Conservation (phyloP, 805 yeast species). For the Candida insectalens region DNA sequence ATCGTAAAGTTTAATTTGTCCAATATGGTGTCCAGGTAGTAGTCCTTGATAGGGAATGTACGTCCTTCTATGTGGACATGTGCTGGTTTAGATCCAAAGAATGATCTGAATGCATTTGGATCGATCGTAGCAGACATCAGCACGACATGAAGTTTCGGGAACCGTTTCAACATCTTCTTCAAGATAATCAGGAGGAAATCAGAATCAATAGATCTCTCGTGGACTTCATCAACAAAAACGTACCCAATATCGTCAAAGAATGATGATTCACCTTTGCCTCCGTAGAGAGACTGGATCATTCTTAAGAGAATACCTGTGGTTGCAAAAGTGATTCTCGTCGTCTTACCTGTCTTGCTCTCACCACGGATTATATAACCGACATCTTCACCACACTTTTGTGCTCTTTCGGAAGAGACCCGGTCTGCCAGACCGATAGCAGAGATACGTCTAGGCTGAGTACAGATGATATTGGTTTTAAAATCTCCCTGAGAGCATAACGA, state of each 20-base stretch:
- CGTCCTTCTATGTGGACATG: slow-evolving; percentile 86
- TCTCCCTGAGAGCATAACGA: slow-evolving; percentile 39
- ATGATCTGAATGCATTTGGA: slow-evolving; percentile 51
- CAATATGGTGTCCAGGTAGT: slow-evolving; percentile 61
- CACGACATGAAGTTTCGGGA: slow-evolving; percentile 52
- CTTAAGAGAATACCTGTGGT: slow-evolving; percentile 89
- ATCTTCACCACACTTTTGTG: slow-evolving; percentile 54
- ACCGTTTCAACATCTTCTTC: slow-evolving; percentile 45
- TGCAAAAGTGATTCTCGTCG: slow-evolving; percentile 74
- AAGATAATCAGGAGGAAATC: slow-evolving; percentile 75
- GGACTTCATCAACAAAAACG: slow-evolving; percentile 91
- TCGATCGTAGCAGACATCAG: slow-evolving; percentile 95
- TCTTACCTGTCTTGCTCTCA: slow-evolving; percentile 53
- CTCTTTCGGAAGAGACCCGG: slow-evolving; percentile 80
- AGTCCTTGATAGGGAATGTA: slow-evolving; percentile 82
- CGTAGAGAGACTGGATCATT: slow-evolving; percentile 55
- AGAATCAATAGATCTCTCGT: slow-evolving; percentile 86
- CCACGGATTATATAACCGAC: slow-evolving; percentile 90
- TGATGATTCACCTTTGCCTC: slow-evolving; percentile 18
- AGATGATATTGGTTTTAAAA: slow-evolving; percentile 53
- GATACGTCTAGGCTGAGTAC: slow-evolving; percentile 95
- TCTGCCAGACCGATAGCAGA: slow-evolving; percentile 93
- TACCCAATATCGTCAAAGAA: slow-evolving; percentile 51
- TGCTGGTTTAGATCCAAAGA: slow-evolving; percentile 43
- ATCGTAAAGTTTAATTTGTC: slow-evolving; percentile 47